Percentiles rank a stretch among this genome's conserved stretches.
These are phyloP conservation scores for Houttuynia cordata DNA, from an alignment of 164 flowering plant genomes.

Conservation along the genomic window DNA sequence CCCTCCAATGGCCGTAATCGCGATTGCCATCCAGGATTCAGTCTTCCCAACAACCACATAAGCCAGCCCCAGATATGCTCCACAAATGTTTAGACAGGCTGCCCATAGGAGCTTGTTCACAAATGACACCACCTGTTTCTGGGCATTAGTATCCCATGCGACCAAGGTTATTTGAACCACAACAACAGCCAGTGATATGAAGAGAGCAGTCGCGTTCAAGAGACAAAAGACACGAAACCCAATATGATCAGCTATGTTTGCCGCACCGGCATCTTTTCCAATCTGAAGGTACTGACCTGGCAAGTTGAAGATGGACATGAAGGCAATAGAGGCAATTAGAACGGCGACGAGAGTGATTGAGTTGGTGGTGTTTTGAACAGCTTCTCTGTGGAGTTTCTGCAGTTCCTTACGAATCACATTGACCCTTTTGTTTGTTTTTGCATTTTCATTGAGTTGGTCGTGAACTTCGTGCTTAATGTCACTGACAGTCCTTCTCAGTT, in stretches of 20 bases:
- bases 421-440: conserved; percentile 62
- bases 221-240: conserved; percentile 71
- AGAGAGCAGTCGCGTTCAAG: conserved; percentile 68
- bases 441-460: conserved; percentile 71
- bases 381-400: conserved; percentile 82
- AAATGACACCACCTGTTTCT: conserved; percentile 69
- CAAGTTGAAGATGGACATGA: conserved; percentile 79
- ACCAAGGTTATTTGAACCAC: conserved; percentile 92
- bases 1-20: conserved; percentile 50
- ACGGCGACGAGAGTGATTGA: conserved; percentile 90
- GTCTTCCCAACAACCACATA: conserved; percentile 65
- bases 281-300: conserved; percentile 57
- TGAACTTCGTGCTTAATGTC: conserved; percentile 90
- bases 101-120: conserved; percentile 96
- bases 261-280: conserved; percentile 46
- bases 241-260: conserved; percentile 33
- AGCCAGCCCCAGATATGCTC: conserved; percentile 66
- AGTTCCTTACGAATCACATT: conserved; percentile 83
- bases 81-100: conserved; percentile 81
- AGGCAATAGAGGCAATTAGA: conserved; percentile 87
- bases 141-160: conserved; percentile 93
- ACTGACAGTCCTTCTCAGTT: conserved; percentile 81
- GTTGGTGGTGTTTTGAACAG: conserved; percentile 87
- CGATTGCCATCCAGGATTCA: conserved; percentile 68
- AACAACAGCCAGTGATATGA: conserved; percentile 82